These are phyloP conservation scores for Xanthoconium purpureum DNA, from an alignment of 768 basidiomycete species.

Conservation along the genomic window DNA sequence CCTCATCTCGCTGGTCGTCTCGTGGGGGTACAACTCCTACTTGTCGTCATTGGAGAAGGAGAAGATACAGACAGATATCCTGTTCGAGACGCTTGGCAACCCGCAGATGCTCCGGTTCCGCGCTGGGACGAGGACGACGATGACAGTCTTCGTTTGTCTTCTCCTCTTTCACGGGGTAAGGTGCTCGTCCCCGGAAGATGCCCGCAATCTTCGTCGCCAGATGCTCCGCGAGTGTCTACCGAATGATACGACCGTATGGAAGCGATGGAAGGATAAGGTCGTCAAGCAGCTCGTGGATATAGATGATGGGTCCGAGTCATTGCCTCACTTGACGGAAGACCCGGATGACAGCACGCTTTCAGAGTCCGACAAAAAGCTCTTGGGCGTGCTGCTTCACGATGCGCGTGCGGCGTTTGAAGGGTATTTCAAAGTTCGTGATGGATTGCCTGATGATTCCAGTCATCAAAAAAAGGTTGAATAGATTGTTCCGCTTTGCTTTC, in stretches of 20 bases:
- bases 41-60: conserved; percentile 36
- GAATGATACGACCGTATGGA: conserved; percentile 27
- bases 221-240: conserved; percentile 15
- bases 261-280: conserved; percentile 22
- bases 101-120: conserved; percentile 13
- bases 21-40: conserved; percentile 35
- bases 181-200: not conserved
- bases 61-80: conserved; percentile 19
- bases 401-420: conserved; percentile 15
- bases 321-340: not conserved
- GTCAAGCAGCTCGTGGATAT: conserved; percentile 12
- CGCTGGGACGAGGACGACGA: conserved; percentile 19
- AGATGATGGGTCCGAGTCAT: not conserved
- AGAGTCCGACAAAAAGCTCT: not conserved
- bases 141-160: conserved; percentile 24
- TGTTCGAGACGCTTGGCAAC: conserved; percentile 12
- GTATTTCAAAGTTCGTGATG: not conserved
- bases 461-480: conserved; percentile 1
- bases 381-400: conserved; percentile 14
- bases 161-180: conserved; percentile 18
- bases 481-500: not conserved
- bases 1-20: no score
- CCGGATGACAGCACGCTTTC: not conserved
- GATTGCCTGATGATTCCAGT: not conserved
- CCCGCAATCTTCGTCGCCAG: not conserved